Percentiles rank a stretch among this genome's conserved stretches.
These are phyloP conservation scores for Rhododendron ovatum DNA, from an alignment of 148 eudicot genomes.

Conservation along the genomic window DNA sequence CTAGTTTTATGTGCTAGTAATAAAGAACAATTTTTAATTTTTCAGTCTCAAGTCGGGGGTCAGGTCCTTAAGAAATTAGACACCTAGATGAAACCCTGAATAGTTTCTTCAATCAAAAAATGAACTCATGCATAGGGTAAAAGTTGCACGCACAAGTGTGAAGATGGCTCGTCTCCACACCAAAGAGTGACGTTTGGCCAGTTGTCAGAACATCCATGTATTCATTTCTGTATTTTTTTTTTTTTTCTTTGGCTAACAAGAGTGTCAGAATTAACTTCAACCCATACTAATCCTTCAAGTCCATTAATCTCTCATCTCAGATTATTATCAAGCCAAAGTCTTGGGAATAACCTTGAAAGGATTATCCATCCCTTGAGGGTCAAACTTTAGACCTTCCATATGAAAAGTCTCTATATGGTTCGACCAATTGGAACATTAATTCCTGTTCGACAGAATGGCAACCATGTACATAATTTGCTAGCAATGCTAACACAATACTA, in stretches of 20 bases:
- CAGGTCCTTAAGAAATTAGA: background rate
- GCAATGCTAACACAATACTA: background rate
- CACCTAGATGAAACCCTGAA: background rate
- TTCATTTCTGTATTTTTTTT: no score
- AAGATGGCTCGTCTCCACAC: background rate
- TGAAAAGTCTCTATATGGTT: background rate
- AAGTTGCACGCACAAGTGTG: background rate
- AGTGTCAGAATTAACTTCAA: background rate
- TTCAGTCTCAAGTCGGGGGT: background rate
- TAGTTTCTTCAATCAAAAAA: background rate
- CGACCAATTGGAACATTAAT: background rate
- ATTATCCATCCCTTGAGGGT: background rate
- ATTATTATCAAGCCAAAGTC: background rate
- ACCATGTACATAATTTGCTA: background rate
- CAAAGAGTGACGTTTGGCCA: background rate
- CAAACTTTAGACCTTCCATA: background rate
- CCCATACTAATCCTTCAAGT: background rate
- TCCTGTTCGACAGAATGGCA: background rate
- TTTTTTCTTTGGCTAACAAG: background rate
- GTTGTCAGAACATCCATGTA: background rate
- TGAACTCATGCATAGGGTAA: background rate
- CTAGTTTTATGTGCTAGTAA: background rate
- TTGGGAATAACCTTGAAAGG: background rate
- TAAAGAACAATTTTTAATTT: background rate
- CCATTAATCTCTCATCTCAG: background rate